Percentiles rank a stretch among this genome's conserved stretches.
phyloP scores from a whole-genome alignment of 352 stramenopile genomes.

The Pythium chondricola region DNA sequence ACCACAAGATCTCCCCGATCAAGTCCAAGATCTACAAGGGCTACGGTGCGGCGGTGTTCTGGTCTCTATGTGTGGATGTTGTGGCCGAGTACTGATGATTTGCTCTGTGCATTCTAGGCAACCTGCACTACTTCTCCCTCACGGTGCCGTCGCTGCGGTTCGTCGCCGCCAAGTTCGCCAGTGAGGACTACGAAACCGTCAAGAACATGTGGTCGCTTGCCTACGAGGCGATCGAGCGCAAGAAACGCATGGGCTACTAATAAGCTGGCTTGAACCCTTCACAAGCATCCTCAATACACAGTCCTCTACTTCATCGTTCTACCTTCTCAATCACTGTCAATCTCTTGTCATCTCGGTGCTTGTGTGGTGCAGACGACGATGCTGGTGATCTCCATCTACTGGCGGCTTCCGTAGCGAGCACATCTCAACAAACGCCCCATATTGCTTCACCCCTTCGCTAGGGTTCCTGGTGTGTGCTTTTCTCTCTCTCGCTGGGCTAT shows the following conservation, averaged over 20 bases:
- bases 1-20: slow-evolving; percentile 83
- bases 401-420: too few species aligned
- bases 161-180: slow-evolving; percentile 77
- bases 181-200: slow-evolving; percentile 75
- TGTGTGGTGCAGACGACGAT: too few species aligned
- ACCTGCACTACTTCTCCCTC: slow-evolving; percentile 81
- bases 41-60: slow-evolving; percentile 41
- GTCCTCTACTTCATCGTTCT: too few species aligned
- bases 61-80: too few species aligned
- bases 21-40: slow-evolving; percentile 88
- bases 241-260: slow-evolving; percentile 64
- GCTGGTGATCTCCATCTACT: too few species aligned
- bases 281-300: not conserved
- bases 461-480: too few species aligned
- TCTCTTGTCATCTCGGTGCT: too few species aligned
- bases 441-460: too few species aligned
- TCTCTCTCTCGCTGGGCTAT: too few species aligned
- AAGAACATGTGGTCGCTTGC: slow-evolving; percentile 80
- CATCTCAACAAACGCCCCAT: too few species aligned
- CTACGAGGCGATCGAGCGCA: slow-evolving; percentile 76
- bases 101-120: slow-evolving; percentile 24
- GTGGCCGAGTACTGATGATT: not conserved
- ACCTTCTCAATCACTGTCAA: too few species aligned
- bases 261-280: not conserved
- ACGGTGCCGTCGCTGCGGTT: slow-evolving; percentile 77